Evolutionary conservation across 2,329 filamentous ascomycete genomes (phyloP), one percentile per base, ranked within the genome.

Genomic region (Purpureocillium takamizusanense): DNA sequence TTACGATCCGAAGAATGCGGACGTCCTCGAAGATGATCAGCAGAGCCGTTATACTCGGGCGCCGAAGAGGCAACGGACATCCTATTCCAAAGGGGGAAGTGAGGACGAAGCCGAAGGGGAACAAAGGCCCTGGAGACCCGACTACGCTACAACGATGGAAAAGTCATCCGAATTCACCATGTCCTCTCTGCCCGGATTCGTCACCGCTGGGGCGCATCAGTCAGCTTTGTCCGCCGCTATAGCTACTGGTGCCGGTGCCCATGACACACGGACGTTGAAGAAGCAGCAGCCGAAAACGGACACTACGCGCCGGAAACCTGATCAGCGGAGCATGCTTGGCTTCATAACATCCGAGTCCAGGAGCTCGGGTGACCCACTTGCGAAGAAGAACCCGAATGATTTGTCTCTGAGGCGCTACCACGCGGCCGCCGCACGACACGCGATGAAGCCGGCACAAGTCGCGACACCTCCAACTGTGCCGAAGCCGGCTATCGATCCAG

Each of bases 131-230:
- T 66, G 66, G 63, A 49, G 62, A 37, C 61, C 63, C 7, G 64
- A 63, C 36, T 74, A 77, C 41, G 50, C 61, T 4, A 82, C 78
- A 5, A 83, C 78, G 1, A 83, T 83, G 76, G 72, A 76, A 33
- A 63, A 69, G 38, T 60, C 70, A 0, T 59, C 69, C 0, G 68
- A 60, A 0, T 85, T 85, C 42, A 82, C 77, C 0, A 67, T 79
- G 38, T 66, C 73, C 5, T 63, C 67, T 21, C 59, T 74, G 8
- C 63, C 71, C 0, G 78, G 75, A 0, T 85, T 86, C 46, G 76
- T 74, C n/a, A 75, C 74, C 9, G 76, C 78, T 3, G 69, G 70
- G 9, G 63, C 70, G 15, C 76, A 81, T 46, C 70, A 69, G 37
- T 58, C 61, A 2, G 59, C 54, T 8, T 52, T 69, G 18, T 44